Evolutionary conservation across 345 rosid species (phyloP).

Genomic region (Gossypium anomalum): DNA sequence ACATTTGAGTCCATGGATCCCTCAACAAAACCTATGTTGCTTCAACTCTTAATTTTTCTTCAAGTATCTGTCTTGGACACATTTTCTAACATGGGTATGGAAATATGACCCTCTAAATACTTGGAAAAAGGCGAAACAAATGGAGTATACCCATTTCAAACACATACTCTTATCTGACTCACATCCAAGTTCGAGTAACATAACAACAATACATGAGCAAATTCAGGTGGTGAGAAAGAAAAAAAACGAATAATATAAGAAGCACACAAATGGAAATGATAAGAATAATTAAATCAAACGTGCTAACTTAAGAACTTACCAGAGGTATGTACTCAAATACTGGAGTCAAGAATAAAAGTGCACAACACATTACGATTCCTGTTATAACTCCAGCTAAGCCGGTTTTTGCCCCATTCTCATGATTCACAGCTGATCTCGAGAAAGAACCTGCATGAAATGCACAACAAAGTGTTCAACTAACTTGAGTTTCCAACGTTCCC

Average conservation of each 20-base stretch:
- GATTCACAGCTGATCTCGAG: slow-evolving; percentile 97
- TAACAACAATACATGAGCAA: not conserved
- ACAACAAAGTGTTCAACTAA: slow-evolving; percentile 6
- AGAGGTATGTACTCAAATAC: slow-evolving; percentile 83
- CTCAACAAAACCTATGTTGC: not conserved
- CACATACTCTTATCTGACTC: too few species aligned
- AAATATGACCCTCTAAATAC: too few species aligned
- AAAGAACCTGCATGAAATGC: slow-evolving; percentile 66
- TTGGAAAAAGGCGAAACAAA: too few species aligned
- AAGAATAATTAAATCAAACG: not conserved
- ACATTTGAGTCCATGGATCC: not conserved
- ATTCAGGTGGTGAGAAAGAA: not conserved
- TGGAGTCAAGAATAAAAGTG: slow-evolving; percentile 83
- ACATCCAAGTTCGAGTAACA: too few species aligned
- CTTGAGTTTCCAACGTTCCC: slow-evolving; percentile 24
- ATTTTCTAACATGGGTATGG: too few species aligned
- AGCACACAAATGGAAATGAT: not conserved
- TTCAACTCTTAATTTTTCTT: too few species aligned
- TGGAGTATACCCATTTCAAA: too few species aligned
- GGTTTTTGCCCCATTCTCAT: slow-evolving; percentile 92
- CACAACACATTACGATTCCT: slow-evolving; percentile 77
- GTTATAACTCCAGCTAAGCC: slow-evolving; percentile 81
- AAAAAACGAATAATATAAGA: not conserved
- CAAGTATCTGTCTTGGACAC: too few species aligned
- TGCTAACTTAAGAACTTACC: slow-evolving; percentile 41